Percentiles rank a stretch among this genome's conserved stretches.
These are phyloP conservation scores for Cruciata laevipes DNA, from an alignment of 257 asterid genomes.

Conservation along the genomic window DNA sequence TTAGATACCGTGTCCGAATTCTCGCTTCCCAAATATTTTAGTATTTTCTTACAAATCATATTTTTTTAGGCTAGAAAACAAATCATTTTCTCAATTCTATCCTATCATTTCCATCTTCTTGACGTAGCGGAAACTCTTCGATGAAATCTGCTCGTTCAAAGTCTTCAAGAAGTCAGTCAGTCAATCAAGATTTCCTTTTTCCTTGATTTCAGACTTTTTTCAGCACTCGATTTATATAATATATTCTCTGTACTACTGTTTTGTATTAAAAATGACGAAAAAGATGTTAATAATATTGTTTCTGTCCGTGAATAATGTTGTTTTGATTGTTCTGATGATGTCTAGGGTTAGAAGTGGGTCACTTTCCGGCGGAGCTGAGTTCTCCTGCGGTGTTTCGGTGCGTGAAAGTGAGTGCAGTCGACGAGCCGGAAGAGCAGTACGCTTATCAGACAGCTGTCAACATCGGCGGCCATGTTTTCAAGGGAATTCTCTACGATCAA, in stretches of 20 bases:
- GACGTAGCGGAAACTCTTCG: conserved; percentile 5
- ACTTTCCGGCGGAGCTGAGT: conserved; percentile 61
- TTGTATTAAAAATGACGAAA: conserved; percentile 32
- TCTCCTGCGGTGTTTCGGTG: conserved; percentile 61
- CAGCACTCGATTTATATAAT: neutral
- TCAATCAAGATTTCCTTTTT: conserved; percentile 5
- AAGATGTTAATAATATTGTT: neutral
- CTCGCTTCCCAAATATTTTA: conserved; percentile 1
- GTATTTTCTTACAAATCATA: too few relatives aligned
- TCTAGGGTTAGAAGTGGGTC: conserved; percentile 60
- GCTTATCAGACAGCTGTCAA: conserved; percentile 75
- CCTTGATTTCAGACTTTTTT: conserved; percentile 9
- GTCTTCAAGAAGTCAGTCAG: conserved; percentile 10
- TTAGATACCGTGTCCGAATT: neutral
- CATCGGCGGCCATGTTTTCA: conserved; percentile 68
- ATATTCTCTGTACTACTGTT: conserved; percentile 17
- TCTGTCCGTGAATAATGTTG: too few relatives aligned
- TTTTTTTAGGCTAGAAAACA: neutral
- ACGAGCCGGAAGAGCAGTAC: conserved; percentile 55
- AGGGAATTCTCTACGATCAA: conserved; percentile 75
- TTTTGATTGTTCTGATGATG: neutral
- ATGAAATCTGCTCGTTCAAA: conserved; percentile 16
- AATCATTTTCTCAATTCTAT: neutral
- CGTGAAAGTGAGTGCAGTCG: conserved; percentile 58
- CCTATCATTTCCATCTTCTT: conserved; percentile 4